Evolutionary conservation across 2,329 filamentous ascomycete genomes (phyloP), one percentile per base, ranked within the genome.

Genomic region (Sporothrix variecibatus): DNA sequence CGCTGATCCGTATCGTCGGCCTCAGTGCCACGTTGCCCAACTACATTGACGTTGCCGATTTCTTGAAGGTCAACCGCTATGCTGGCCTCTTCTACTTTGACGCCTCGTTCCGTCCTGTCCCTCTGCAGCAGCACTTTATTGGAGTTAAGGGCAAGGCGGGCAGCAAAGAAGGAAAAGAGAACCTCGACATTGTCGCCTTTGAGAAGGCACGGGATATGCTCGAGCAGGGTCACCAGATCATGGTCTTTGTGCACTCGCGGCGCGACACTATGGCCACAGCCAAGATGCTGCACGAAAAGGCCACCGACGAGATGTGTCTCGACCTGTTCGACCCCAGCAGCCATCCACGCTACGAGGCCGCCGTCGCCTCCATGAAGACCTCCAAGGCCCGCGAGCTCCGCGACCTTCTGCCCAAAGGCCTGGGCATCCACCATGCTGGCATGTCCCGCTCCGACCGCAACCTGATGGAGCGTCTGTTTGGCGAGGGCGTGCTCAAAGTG

Each of bases 211-310:
- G 91, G 78, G 93, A 96, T 71, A 98, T 99, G 95, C 86, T 99
- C 2, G 90, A 94, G 80, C 86, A 87, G 74, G 95, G 93, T n/a
- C 96, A 99, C 79, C 96, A 99, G 81, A 89, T 99, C 77, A 99
- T 99, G 97, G 95, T 99, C 0, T 99, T 99, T 82, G 97, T 99
- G 12, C 97, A 99, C 81, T 98, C 95, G 0, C 89, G 96, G 34
- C 95, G 97, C 80, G 97, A 99, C 78, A 99, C 97, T 0, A 90
- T 97, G 77, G 89, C 92, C 76, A 97, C 95, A 1, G 95, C 96
- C 64, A 92, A 93, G 77, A 94, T 92, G 85, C 85, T 99, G 34
- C 91, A 93, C 76, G 92, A 98, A 78, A 94, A 96, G 85, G 96
- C 96, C 0, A 86, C 90, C 2, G 95, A 98, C 46, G 88, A 97